These are phyloP conservation scores for Emericellopsis atlantica DNA, from an alignment of 2,329 filamentous ascomycete species.

Conservation along the genomic window DNA sequence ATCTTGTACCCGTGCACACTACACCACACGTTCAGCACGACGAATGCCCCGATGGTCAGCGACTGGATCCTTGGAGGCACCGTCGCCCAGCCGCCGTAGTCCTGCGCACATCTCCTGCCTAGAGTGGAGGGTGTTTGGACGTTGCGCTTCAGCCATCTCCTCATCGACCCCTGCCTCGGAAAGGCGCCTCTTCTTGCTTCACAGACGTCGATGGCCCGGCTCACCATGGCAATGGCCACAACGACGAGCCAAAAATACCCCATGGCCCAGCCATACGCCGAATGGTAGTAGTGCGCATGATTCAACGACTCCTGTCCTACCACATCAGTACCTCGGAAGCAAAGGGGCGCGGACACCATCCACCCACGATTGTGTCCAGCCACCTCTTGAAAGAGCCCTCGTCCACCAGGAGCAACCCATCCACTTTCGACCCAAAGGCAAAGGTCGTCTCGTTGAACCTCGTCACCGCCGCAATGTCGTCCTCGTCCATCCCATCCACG, in stretches of 20 bases:
- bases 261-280: constrained; percentile 21
- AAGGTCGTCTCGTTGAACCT: constrained; percentile 15
- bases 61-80: constrained; percentile 30
- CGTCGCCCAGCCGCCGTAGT: constrained; percentile 27
- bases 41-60: constrained; percentile 22
- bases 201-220: constrained; percentile 10
- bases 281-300: constrained; percentile 21
- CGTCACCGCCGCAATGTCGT: constrained; percentile 15
- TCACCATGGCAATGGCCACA: constrained; percentile 19
- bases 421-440: constrained; percentile 4
- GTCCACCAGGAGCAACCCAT: constrained; percentile 20
- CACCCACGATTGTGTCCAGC: constrained; percentile 23
- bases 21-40: constrained; percentile 22
- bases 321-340: background rate
- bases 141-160: constrained; percentile 17
- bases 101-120: constrained; percentile 26
- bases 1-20: constrained; percentile 22
- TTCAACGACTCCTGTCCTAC: background rate
- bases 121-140: constrained; percentile 27
- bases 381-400: constrained; percentile 18
- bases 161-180: background rate
- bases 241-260: constrained; percentile 27
- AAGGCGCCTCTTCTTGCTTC: background rate
- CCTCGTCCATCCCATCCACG: constrained; percentile 17
- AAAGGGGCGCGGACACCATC: background rate